Evolutionary conservation across 2,329 filamentous ascomycete genomes (phyloP).

Genomic region (Aspergillus puulaauensis): DNA sequence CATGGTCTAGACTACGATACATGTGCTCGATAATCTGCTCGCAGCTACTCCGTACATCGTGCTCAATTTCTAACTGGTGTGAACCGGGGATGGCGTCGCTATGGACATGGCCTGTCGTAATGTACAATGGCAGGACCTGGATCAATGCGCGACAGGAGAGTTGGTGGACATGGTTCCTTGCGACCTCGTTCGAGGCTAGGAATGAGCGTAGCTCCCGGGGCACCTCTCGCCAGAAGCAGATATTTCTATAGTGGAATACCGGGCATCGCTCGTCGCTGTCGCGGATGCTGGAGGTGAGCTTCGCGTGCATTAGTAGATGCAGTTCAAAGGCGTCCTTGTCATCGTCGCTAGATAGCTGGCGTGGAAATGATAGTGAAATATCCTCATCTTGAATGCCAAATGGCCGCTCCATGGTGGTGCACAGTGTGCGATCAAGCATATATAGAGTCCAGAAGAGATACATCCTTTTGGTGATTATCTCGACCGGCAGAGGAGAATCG

Average conservation of each 20-base stretch:
- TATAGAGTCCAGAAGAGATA: conserved; percentile 24
- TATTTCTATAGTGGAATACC: conserved; percentile 18
- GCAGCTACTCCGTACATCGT: conserved; percentile 11
- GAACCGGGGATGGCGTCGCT: background rate
- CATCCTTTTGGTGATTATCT: conserved; percentile 1
- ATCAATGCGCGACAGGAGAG: conserved; percentile 5
- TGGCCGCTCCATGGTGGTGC: conserved; percentile 21
- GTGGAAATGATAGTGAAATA: conserved; percentile 12
- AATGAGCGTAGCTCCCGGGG: background rate
- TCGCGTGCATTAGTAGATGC: conserved; percentile 19
- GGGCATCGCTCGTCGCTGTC: background rate
- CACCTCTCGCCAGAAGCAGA: conserved; percentile 18
- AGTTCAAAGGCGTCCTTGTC: background rate
- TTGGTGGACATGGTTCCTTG: background rate
- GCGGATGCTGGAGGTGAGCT: conserved; percentile 18
- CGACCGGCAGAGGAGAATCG: background rate
- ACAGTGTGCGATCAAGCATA: conserved; percentile 20
- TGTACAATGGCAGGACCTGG: background rate
- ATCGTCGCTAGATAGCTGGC: background rate
- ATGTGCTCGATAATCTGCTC: conserved; percentile 16
- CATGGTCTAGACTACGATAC: conserved; percentile 15
- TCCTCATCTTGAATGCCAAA: conserved; percentile 23
- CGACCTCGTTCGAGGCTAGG: background rate
- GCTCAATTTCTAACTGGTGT: background rate
- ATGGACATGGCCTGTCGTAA: background rate